phyloP scores from a whole-genome alignment of 306 rosid genomes.

The Herpetospermum pedunculosum region DNA sequence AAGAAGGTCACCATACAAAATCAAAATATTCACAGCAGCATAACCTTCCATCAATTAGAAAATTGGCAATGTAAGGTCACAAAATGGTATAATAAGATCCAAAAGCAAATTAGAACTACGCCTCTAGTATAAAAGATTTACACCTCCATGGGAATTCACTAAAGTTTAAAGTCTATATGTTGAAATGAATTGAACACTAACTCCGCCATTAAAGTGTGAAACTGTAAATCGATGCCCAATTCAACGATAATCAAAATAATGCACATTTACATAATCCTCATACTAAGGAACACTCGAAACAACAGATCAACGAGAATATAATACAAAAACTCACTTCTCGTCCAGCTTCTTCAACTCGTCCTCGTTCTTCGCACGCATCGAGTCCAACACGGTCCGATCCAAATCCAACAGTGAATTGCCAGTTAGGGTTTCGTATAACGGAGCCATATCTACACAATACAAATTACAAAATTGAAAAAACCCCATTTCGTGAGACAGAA shows the following conservation, averaged over 20 bases:
- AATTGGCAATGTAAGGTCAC: background rate
- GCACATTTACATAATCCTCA: background rate
- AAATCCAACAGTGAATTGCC: slow-evolving; percentile 49
- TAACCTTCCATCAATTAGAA: background rate
- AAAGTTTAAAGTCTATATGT: background rate
- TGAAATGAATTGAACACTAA: background rate
- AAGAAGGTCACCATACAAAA: background rate
- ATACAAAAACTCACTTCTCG: slow-evolving; percentile 67
- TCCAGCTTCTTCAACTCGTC: slow-evolving; percentile 72
- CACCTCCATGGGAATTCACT: background rate
- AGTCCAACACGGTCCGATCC: slow-evolving; percentile 58
- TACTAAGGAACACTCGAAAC: background rate
- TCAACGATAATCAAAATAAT: background rate
- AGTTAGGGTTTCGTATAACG: slow-evolving; percentile 70
- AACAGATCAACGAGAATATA: background rate
- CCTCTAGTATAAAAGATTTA: background rate
- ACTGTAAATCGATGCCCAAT: background rate
- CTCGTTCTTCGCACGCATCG: slow-evolving; percentile 64
- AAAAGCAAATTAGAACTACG: background rate
- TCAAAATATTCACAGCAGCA: background rate
- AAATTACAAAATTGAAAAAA: background rate
- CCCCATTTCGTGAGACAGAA: background rate
- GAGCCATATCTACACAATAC: slow-evolving; percentile 51
- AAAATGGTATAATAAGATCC: background rate
- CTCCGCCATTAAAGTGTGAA: background rate